phyloP scores from a whole-genome alignment of 495 filamentous ascomycete species.

The Podospora anserina region DNA sequence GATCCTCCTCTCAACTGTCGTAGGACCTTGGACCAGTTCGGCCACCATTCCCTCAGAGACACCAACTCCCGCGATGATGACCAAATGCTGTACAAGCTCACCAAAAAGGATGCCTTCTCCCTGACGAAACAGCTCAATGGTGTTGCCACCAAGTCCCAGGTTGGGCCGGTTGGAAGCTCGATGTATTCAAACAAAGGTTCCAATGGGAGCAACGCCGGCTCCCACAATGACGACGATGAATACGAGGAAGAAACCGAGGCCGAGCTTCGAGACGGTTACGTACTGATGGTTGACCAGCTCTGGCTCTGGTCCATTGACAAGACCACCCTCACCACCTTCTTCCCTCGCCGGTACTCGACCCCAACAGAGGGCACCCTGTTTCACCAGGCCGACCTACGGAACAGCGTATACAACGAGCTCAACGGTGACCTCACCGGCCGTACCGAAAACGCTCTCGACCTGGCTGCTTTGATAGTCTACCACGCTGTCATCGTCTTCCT shows the following conservation, averaged over 20 bases:
- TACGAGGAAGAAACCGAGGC: constrained; percentile 28
- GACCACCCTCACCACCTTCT: constrained; percentile 57
- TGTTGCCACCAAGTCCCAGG: not conserved
- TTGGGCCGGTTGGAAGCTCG: constrained; percentile 3
- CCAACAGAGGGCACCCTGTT: constrained; percentile 55
- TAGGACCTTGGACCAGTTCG: constrained; percentile 64
- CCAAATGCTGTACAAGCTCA: constrained; percentile 69
- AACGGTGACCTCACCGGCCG: constrained; percentile 64
- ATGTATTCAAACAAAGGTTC: constrained; percentile 12
- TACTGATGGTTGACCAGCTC: constrained; percentile 68
- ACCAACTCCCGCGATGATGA: constrained; percentile 63
- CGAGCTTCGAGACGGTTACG: constrained; percentile 55
- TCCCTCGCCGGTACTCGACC: constrained; percentile 49
- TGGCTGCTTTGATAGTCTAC: constrained; percentile 59
- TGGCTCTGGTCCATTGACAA: constrained; percentile 66
- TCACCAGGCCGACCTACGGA: constrained; percentile 60
- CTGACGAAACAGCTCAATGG: constrained; percentile 1
- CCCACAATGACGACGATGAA: constrained; percentile 11
- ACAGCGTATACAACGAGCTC: constrained; percentile 64
- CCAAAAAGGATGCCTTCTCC: constrained; percentile 37
- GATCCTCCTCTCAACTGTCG: constrained; percentile 63
- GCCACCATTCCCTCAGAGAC: constrained; percentile 60
- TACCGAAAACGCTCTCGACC: constrained; percentile 60
- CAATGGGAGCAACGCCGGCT: not conserved
- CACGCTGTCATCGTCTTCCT: constrained; percentile 63